A percentile compares a stretch with the other conserved stretches of the same genome.
Conservation (phyloP, 1,284 basidiomycete species). For the Cryptococcus sp. region DNA sequence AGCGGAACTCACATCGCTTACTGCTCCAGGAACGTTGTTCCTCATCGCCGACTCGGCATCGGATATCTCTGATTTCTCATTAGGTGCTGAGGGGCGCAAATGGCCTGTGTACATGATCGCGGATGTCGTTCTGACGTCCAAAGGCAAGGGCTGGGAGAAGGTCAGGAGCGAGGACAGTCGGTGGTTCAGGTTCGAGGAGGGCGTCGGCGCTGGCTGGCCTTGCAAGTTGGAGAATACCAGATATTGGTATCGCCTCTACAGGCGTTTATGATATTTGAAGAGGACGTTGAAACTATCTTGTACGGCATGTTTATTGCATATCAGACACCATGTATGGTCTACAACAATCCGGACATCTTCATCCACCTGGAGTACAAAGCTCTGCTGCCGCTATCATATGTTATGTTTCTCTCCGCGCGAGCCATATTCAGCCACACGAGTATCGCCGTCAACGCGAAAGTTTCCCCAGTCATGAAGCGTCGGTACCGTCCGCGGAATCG, state of each 20-base stretch:
- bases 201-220: slow-evolving; percentile 44
- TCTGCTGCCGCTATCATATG: too few species aligned
- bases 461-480: background rate
- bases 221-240: slow-evolving; percentile 55
- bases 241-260: slow-evolving; percentile 53
- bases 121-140: slow-evolving; percentile 33
- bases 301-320: background rate
- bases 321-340: background rate
- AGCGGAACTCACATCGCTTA: slow-evolving; percentile 37
- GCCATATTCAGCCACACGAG: too few species aligned
- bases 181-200: slow-evolving; percentile 52
- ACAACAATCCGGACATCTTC: too few species aligned
- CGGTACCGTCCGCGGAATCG: slow-evolving; percentile 8
- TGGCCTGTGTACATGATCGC: slow-evolving; percentile 49
- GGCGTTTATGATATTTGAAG: slow-evolving; percentile 22
- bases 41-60: slow-evolving; percentile 53
- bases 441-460: background rate
- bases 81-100: slow-evolving; percentile 40
- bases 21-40: slow-evolving; percentile 50
- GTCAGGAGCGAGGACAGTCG: slow-evolving; percentile 44
- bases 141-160: slow-evolving; percentile 39
- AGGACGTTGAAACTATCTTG: background rate
- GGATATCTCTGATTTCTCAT: slow-evolving; percentile 45
- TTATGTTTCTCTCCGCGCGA: too few species aligned
- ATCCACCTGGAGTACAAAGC: too few species aligned